These are phyloP conservation scores for Volvox carteri DNA, from an alignment of 163 green algal species.

Conservation along the genomic window DNA sequence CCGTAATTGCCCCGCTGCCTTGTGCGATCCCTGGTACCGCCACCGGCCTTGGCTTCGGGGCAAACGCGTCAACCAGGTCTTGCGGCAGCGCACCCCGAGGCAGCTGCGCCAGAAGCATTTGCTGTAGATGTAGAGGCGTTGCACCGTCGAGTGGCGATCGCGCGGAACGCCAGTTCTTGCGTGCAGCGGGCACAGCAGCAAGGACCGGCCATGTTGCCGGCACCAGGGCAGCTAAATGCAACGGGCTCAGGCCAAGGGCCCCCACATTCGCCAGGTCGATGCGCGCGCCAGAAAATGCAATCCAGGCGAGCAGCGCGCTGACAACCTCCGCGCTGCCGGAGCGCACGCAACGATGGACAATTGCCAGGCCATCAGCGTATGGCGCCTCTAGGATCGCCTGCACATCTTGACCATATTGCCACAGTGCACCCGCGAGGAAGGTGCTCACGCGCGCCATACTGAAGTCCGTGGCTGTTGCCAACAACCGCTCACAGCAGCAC, in stretches of 20 bases:
- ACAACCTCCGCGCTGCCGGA: slow-evolving; percentile 62
- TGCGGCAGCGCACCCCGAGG: not conserved
- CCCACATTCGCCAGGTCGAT: slow-evolving; percentile 48
- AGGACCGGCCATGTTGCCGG: slow-evolving; percentile 7
- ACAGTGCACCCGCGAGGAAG: slow-evolving; percentile 29
- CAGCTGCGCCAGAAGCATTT: not conserved
- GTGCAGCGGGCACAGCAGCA: not conserved
- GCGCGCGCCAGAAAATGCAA: not conserved
- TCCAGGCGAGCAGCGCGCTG: slow-evolving; percentile 59
- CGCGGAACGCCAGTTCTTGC: not conserved
- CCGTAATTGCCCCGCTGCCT: too few relatives aligned
- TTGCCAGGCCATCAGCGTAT: slow-evolving; percentile 57
- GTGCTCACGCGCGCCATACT: not conserved
- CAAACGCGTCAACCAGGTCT: not conserved
- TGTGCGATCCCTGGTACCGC: too few relatives aligned
- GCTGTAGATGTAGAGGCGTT: slow-evolving; percentile 4
- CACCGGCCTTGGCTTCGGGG: not conserved
- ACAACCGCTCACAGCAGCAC: slow-evolving; percentile 31
- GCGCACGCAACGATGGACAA: slow-evolving; percentile 78
- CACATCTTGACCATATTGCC: slow-evolving; percentile 30
- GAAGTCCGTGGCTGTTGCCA: not conserved
- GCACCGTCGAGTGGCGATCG: not conserved
- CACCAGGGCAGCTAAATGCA: slow-evolving; percentile 80
- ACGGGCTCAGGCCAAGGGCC: slow-evolving; percentile 71
- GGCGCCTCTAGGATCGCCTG: slow-evolving; percentile 26